Evolutionary conservation across 805 yeast species (phyloP), one percentile per base, ranked within the genome.

Genomic region (Suhomyces xylopsoci): DNA sequence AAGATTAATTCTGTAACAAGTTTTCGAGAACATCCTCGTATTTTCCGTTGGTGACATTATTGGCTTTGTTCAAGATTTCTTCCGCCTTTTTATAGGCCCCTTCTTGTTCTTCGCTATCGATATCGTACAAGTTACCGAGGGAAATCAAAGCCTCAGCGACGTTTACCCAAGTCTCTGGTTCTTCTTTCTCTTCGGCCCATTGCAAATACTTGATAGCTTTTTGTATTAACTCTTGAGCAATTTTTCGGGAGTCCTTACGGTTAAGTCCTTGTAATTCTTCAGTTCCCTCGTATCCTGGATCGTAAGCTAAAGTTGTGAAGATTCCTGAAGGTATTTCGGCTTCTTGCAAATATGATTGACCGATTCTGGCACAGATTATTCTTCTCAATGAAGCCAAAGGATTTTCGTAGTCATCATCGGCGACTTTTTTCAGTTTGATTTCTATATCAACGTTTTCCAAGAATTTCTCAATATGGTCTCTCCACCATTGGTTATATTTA

Each of bases 71-170:
- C 59, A 92, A 72, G 26, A 82, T 76, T 54, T 73, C 70, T 61
- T 90, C 92, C 0, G 97, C 98, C 51, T 79, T 75, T 15, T 69
- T 67, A 66, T 92, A 92, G 48, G 80, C 71, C 5, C 74, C 61
- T 54, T 86, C 88, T 70, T 90, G 96, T 43, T 85, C 87, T 32
- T 73, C 70, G 49, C 86, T 77, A 25, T 86, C 90, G 24, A 81
- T 71, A 7, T 85, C 88, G 55, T 79, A 76, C 48, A 91, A 65
- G 60, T 91, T 92, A 14, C 92, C 97, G 58, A 88, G 71, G 14
- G 87, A 81, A 34, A 93, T 89, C 62, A 82, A 75, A 1, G 96
- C 92, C 67, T 93, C 98, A 0, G 97, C 97, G 45, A 88, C 78
- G 62, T 83, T 81, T 10, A 85, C 96, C 89, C 93, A 87, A 5